Percentiles rank a stretch among this genome's conserved stretches.
These are phyloP conservation scores for Ophiocordyceps polyrhachis-furcata DNA, from an alignment of 2,329 filamentous ascomycete species.

Conservation along the genomic window DNA sequence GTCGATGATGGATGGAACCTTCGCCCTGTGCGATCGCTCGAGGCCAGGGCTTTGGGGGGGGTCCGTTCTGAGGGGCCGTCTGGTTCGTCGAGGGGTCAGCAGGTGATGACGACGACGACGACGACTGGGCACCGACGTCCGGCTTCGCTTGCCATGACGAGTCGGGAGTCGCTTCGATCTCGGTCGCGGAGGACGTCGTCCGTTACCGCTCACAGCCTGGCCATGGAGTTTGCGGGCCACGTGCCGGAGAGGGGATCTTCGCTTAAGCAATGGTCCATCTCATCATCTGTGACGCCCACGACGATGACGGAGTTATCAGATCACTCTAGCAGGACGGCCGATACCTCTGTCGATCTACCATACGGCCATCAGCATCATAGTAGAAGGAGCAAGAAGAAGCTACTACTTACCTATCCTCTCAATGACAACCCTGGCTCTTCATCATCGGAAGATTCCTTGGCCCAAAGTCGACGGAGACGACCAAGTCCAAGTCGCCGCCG, in stretches of 20 bases:
- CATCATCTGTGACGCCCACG: constrained; percentile 21
- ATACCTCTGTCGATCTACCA: no score
- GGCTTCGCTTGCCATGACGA: neutral
- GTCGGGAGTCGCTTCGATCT: neutral
- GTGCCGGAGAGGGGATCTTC: constrained; percentile 2
- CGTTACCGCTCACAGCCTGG: neutral
- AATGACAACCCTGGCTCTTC: neutral
- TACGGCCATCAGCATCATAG: neutral
- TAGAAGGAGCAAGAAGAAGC: neutral
- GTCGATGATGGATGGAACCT: neutral
- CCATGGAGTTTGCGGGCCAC: constrained; percentile 1
- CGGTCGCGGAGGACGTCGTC: neutral
- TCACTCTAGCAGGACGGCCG: constrained; percentile 12
- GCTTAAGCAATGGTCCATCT: constrained; percentile 20
- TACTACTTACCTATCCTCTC: no score
- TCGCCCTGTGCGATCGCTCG: neutral
- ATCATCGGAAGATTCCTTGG: neutral
- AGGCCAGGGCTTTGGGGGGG: no score
- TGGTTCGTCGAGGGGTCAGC: neutral
- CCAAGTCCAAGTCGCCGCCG: neutral
- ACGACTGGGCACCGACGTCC: neutral
- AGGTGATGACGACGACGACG: no score
- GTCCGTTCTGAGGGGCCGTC: no score
- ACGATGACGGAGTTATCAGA: constrained; percentile 13
- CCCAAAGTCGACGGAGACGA: neutral